Conservation (phyloP, 371 early-diverging fungal species). For the Zychaea mexicana region DNA sequence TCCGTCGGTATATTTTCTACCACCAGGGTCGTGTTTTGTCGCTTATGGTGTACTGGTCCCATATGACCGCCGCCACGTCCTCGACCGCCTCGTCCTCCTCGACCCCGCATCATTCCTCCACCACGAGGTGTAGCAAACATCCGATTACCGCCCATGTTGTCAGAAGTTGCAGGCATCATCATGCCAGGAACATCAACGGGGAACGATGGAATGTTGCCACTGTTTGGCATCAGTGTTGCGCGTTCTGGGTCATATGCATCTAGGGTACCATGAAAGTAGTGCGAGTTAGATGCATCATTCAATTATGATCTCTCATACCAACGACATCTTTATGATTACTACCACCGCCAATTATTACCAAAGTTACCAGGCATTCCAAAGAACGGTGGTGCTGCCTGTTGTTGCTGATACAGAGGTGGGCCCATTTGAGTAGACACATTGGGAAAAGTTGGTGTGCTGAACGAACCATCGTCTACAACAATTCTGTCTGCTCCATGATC, state of each 20-base stretch:
- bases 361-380: constrained; percentile 25
- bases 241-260: constrained; percentile 26
- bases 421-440: constrained; percentile 20
- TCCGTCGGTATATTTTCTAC: constrained; percentile 81
- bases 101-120: constrained; percentile 12
- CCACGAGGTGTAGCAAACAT: constrained; percentile 17
- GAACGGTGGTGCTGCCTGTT: constrained; percentile 12
- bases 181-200: constrained; percentile 14
- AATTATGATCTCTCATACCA: no score
- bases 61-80: constrained; percentile 19
- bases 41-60: background rate
- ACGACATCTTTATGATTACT: no score
- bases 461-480: constrained; percentile 63
- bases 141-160: constrained; percentile 2
- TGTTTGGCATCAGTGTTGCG: constrained; percentile 12
- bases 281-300: no score
- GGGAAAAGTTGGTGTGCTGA: constrained; percentile 23
- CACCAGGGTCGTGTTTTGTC: constrained; percentile 50
- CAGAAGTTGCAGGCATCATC: constrained; percentile 13
- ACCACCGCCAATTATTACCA: no score
- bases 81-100: constrained; percentile 42
- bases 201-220: constrained; percentile 8
- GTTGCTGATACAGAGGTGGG: constrained; percentile 18
- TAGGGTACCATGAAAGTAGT: no score
- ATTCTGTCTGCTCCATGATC: constrained; percentile 80